Percentiles rank a stretch among this genome's conserved stretches.
Evolutionary conservation across 306 rosid genomes (phyloP).

Genomic region (Cicer arietinum): DNA sequence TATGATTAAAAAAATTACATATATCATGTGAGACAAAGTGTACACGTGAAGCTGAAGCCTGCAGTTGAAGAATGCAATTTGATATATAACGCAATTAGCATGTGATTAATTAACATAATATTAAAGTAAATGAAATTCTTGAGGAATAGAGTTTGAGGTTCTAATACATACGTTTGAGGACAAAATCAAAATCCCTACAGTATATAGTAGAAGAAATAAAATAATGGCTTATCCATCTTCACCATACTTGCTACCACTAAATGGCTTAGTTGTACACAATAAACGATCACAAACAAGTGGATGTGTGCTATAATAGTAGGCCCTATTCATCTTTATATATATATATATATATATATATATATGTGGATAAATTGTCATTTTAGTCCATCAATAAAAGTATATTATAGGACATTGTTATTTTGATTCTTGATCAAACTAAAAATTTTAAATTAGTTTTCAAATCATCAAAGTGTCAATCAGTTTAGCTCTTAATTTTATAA

Average conservation of each 20-base stretch:
- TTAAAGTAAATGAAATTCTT: constrained; percentile 7
- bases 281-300: constrained; percentile 49
- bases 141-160: constrained; percentile 38
- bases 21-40: background rate
- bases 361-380: too few relatives aligned
- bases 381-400: too few relatives aligned
- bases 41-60: background rate
- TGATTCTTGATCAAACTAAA: too few relatives aligned
- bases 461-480: too few relatives aligned
- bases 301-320: constrained; percentile 38
- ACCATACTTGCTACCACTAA: constrained; percentile 25
- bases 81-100: constrained; percentile 27
- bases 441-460: too few relatives aligned
- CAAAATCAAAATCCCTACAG: constrained; percentile 34
- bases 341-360: too few relatives aligned
- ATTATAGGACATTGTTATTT: too few relatives aligned
- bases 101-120: constrained; percentile 25
- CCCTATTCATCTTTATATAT: constrained; percentile 36
- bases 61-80: constrained; percentile 22
- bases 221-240: constrained; percentile 45
- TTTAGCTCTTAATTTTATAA: too few relatives aligned
- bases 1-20: background rate
- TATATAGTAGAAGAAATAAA: constrained; percentile 11
- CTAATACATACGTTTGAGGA: constrained; percentile 39
- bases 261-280: constrained; percentile 43